These are phyloP conservation scores for Xerophyta viscosa DNA, from an alignment of 106 monocot species.

Conservation along the genomic window DNA sequence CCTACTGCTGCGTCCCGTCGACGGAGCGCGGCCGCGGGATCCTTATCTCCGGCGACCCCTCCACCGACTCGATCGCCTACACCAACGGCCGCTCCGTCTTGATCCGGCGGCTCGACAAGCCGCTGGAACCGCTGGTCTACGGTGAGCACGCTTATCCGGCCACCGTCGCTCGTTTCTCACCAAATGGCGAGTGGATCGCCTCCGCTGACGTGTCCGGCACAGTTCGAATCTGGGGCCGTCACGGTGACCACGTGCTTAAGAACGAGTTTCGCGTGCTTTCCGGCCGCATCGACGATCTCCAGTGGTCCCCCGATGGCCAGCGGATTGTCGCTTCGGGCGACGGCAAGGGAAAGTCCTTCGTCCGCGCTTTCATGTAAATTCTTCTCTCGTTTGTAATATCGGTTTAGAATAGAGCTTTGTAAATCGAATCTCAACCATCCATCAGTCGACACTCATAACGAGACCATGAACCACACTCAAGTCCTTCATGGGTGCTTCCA, in stretches of 20 bases:
- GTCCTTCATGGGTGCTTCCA: too few relatives aligned
- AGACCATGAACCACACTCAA: too few relatives aligned
- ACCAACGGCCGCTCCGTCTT: constrained; percentile 91
- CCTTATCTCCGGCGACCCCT: constrained; percentile 82
- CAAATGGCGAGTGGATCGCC: constrained; percentile 99
- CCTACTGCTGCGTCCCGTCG: constrained; percentile 78
- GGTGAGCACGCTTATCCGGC: constrained; percentile 79
- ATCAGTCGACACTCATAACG: too few relatives aligned
- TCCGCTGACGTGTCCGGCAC: constrained; percentile 88
- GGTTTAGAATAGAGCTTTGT: too few relatives aligned
- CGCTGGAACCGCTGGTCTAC: constrained; percentile 58
- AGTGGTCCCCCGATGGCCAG: constrained; percentile 86
- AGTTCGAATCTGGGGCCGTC: constrained; percentile 87
- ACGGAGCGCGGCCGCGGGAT: constrained; percentile 97
- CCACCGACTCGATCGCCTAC: constrained; percentile 61
- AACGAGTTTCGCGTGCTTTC: constrained; percentile 91
- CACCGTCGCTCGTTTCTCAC: constrained; percentile 88
- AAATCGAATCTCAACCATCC: too few relatives aligned
- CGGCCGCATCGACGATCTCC: constrained; percentile 88
- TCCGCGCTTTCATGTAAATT: constrained; percentile 86
- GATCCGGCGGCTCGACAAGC: constrained; percentile 50
- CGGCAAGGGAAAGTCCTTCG: constrained; percentile 93
- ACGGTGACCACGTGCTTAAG: constrained; percentile 90
- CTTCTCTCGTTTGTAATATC: neutral
- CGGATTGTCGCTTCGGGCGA: constrained; percentile 87